These are phyloP conservation scores for Aspergillus coremiiformis DNA, from an alignment of 495 filamentous ascomycete genomes.

Conservation along the genomic window DNA sequence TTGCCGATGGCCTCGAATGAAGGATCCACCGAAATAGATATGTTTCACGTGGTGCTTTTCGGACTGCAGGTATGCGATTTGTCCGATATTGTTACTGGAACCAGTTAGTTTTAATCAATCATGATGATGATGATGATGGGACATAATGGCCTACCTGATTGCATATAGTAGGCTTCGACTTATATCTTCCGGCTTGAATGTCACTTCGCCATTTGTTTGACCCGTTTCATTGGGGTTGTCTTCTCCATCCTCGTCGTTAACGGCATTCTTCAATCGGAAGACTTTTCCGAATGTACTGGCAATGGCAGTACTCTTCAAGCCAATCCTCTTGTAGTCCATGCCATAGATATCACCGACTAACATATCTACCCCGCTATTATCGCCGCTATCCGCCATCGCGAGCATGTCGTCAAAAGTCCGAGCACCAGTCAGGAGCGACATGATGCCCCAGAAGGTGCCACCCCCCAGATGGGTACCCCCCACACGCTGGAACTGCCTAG, in stretches of 20 bases:
- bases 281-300: constrained; percentile 96
- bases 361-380: constrained; percentile 93
- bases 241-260: constrained; percentile 1
- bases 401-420: constrained; percentile 94
- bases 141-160: constrained; percentile 45
- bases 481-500: constrained; percentile 75
- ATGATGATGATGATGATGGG: neutral
- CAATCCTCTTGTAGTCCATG: constrained; percentile 90
- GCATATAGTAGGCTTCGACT: constrained; percentile 74
- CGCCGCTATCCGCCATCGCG: constrained; percentile 83
- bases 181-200: constrained; percentile 59
- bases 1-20: constrained; percentile 92
- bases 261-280: constrained; percentile 72
- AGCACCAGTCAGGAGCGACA: constrained; percentile 83
- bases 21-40: constrained; percentile 96
- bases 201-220: constrained; percentile 21
- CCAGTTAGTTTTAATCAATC: constrained; percentile 13
- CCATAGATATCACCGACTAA: constrained; percentile 98
- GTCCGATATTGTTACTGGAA: constrained; percentile 87
- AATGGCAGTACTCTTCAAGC: constrained; percentile 86
- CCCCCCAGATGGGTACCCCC: constrained; percentile 93
- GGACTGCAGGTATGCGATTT: constrained; percentile 92
- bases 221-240: constrained; percentile 46
- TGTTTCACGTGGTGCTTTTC: constrained; percentile 83
- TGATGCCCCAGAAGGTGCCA: constrained; percentile 90